These are phyloP conservation scores for Oryza brachyantha DNA, from an alignment of 176 grass and related monocot species.

Conservation along the genomic window DNA sequence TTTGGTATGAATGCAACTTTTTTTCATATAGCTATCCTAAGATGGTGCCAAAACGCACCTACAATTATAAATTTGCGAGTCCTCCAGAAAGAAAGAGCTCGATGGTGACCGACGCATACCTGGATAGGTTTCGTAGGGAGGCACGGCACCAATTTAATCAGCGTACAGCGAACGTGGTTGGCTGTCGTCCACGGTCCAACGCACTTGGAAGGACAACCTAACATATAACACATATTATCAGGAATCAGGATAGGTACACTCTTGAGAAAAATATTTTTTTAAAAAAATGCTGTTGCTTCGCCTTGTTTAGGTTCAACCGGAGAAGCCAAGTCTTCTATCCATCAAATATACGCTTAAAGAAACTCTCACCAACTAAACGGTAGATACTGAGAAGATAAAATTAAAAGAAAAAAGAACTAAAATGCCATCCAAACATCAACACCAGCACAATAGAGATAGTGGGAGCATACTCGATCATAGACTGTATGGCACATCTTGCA, in stretches of 20 bases:
- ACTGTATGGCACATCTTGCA: neutral
- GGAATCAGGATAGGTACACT: neutral
- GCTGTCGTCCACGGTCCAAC: neutral
- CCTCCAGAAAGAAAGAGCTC: neutral
- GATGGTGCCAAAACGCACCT: neutral
- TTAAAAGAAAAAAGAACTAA: neutral
- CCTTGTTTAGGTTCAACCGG: neutral
- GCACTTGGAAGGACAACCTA: neutral
- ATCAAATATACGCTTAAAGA: constrained; percentile 22
- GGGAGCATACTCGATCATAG: neutral
- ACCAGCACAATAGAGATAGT: neutral
- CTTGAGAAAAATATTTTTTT: no score
- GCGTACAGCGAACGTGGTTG: neutral
- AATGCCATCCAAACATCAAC: neutral
- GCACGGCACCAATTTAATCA: neutral
- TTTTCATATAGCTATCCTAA: neutral
- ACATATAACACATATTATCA: neutral
- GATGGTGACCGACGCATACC: neutral
- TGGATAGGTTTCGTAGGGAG: neutral
- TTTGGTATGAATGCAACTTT: neutral
- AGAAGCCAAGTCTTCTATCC: constrained; percentile 8
- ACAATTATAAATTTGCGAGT: no score
- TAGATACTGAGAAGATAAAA: no score
- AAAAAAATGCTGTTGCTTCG: constrained; percentile 1
- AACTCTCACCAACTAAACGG: neutral